A percentile compares a stretch with the other conserved stretches of the same genome.
Conservation (phyloP, 352 stramenopile species). For the Pythium coloratum region DNA sequence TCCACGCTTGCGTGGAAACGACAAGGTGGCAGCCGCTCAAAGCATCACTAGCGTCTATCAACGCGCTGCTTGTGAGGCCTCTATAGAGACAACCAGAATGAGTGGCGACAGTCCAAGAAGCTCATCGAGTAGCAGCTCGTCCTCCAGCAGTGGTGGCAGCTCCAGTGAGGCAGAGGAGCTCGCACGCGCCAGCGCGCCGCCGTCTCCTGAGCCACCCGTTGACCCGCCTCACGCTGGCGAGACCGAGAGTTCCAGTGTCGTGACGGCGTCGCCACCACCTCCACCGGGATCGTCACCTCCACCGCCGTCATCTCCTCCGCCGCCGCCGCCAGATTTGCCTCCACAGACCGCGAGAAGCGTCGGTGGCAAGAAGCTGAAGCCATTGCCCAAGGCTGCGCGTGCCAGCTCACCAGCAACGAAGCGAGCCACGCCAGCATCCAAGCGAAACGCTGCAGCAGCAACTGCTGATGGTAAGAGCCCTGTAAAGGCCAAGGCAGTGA, state of each 20-base stretch:
- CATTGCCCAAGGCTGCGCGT: background rate
- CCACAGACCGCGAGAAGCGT: background rate
- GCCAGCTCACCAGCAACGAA: conserved; percentile 11
- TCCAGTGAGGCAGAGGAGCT: conserved; percentile 45
- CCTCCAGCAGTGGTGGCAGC: conserved; percentile 41
- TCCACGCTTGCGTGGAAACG: background rate
- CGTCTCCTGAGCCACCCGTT: conserved; percentile 3
- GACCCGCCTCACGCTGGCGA: background rate
- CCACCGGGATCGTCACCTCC: conserved; percentile 36
- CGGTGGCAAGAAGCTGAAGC: conserved; percentile 29
- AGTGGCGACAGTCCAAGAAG: conserved; percentile 5
- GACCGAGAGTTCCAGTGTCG: background rate
- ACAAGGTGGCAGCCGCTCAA: background rate
- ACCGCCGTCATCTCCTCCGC: conserved; percentile 29
- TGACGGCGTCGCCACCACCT: conserved; percentile 27
- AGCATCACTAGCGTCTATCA: background rate
- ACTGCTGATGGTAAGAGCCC: background rate
- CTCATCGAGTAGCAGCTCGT: conserved; percentile 33
- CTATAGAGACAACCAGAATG: background rate
- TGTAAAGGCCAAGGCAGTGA: conserved; percentile 1
- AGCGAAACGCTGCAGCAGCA: background rate
- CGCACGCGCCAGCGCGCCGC: conserved; percentile 26
- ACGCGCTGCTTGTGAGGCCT: background rate
- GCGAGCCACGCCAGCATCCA: conserved; percentile 2
- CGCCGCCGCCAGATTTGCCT: conserved; percentile 18